Evolutionary conservation across 2,329 filamentous ascomycete species (phyloP), one percentile per base, ranked within the genome.

Genomic region (Ploettnerulaceae sp.): DNA sequence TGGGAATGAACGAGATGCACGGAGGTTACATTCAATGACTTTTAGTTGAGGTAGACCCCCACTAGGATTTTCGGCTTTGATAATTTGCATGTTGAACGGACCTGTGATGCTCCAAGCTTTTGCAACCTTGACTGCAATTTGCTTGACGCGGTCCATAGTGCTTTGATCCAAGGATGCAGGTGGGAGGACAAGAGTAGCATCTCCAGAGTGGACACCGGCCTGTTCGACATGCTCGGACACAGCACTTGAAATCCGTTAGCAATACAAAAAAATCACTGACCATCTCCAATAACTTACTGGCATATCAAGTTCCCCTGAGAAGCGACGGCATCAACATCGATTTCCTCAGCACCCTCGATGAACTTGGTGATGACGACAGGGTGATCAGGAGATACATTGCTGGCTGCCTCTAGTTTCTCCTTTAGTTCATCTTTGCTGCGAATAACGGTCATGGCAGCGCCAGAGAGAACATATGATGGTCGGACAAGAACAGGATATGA

Each of bases 71-170:
- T 87, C 76, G 26, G 86, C 89, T 74, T 95, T 95, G 78, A 98
- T 97, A 70, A 98, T 95, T 67, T 98, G 93, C 91, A 98, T 97
- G 78, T 98, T 98, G 81, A 97, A 98, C 49, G 93, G 93, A 45
- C 93, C 93, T 15, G 89, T 97, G 67, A 97, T 97, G 64, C 79
- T 89, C 89, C 91, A 96, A 37, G 93, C 93, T 71, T 93, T 86
- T 57, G 93, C 93, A 42, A 98, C 90, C 79, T 95, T 97, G 69
- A 90, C 71, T 12, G 93, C 91, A 60, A 98, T 97, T 59, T 88
- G 88, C 81, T 96, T 97, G 64, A 95, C 80, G 51, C 93, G 88
- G 56, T 79, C 80, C 78, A 95, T 86, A 56, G 84, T 86, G 48
- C 69, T 71, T 58, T 84, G 74, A 55, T 95, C 86, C 18, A 97